Evolutionary conservation across 495 filamentous ascomycete species (phyloP).

Genomic region (Darksidea phi): DNA sequence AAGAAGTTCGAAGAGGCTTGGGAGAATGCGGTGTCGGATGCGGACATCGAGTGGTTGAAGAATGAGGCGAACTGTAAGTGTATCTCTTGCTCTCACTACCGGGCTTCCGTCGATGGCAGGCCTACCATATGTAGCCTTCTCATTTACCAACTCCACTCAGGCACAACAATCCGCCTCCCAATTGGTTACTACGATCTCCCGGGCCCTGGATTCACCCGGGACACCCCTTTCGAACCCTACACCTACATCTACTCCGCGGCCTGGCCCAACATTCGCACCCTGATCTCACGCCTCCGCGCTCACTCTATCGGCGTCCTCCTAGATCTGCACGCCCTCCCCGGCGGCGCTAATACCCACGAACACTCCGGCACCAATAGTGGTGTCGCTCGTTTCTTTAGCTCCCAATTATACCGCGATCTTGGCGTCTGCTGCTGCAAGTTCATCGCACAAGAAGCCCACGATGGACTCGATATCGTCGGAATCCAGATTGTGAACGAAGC

Average conservation of each 20-base stretch:
- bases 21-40: slow-evolving; percentile 47
- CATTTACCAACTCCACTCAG: slow-evolving; percentile 15
- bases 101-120: too few species aligned
- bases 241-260: slow-evolving; percentile 50
- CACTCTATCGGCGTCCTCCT: slow-evolving; percentile 54
- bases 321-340: slow-evolving; percentile 57
- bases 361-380: slow-evolving; percentile 53
- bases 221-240: slow-evolving; percentile 51
- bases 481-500: slow-evolving; percentile 57
- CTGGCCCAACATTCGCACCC: slow-evolving; percentile 47
- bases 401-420: slow-evolving; percentile 39
- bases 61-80: slow-evolving; percentile 45
- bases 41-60: slow-evolving; percentile 50
- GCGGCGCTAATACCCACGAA: slow-evolving; percentile 51
- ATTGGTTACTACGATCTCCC: slow-evolving; percentile 56
- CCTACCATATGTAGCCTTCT: too few species aligned
- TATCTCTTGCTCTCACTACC: not conserved
- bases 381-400: slow-evolving; percentile 49
- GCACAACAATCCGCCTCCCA: slow-evolving; percentile 56
- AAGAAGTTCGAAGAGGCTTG: slow-evolving; percentile 54
- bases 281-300: slow-evolving; percentile 45
- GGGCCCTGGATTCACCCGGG: slow-evolving; percentile 47
- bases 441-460: slow-evolving; percentile 47
- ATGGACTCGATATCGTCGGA: slow-evolving; percentile 48
- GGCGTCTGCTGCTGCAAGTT: slow-evolving; percentile 47